Conservation (phyloP, 768 basidiomycete genomes). For the Hericium erinaceus region DNA sequence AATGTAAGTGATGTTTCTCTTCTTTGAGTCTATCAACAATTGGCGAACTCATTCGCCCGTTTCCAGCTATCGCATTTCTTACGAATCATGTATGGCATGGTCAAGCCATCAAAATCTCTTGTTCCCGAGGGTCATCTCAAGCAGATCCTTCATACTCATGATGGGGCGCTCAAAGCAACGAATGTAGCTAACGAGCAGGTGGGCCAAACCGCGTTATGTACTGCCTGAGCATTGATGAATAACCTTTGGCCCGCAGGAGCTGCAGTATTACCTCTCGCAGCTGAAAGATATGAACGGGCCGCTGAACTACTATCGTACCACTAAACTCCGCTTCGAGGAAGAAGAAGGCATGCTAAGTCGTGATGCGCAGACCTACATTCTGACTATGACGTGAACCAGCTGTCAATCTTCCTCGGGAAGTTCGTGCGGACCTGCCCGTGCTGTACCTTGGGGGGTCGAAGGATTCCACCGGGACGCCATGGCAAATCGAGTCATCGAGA, state of each 20-base stretch:
- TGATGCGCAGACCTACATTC: background rate
- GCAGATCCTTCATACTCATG: constrained; percentile 2
- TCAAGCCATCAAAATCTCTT: background rate
- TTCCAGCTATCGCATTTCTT: constrained; percentile 17
- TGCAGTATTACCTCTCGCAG: constrained; percentile 39
- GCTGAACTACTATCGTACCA: constrained; percentile 70
- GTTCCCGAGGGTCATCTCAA: constrained; percentile 7
- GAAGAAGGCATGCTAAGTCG: constrained; percentile 30
- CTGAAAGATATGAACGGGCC: constrained; percentile 55
- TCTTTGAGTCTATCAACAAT: background rate
- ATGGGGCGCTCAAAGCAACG: background rate
- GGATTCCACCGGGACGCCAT: constrained; percentile 19
- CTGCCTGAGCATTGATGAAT: background rate
- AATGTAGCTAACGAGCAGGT: constrained; percentile 12
- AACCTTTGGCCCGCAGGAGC: constrained; percentile 34
- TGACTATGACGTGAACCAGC: background rate
- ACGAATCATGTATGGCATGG: constrained; percentile 6
- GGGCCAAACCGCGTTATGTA: background rate
- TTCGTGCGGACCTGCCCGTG: constrained; percentile 6
- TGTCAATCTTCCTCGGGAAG: constrained; percentile 1
- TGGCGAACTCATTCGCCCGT: background rate
- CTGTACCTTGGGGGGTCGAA: constrained; percentile 1
- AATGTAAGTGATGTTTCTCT: constrained; percentile 30
- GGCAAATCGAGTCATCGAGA: constrained; percentile 31
- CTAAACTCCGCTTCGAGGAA: constrained; percentile 53